Conservation (phyloP, 2,329 filamentous ascomycete species). For the Ambrosiella beaveri region DNA sequence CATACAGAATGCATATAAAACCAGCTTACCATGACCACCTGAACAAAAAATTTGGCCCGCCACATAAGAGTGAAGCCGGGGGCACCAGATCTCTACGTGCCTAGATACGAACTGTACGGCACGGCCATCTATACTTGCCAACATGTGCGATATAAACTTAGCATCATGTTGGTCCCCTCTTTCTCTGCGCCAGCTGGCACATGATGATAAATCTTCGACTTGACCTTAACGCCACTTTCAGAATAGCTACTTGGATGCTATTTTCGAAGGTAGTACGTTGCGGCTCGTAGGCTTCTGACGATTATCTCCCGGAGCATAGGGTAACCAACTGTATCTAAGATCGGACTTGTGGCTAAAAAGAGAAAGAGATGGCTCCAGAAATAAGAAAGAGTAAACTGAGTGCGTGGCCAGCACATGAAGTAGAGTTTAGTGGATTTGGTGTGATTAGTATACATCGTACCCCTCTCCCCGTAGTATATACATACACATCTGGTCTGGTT, state of each 20-base stretch:
- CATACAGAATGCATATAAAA: neutral
- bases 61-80: no score
- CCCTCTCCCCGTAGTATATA: no score
- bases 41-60: no score
- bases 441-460: neutral
- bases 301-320: neutral
- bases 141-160: neutral
- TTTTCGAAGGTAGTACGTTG: neutral
- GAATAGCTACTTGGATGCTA: neutral
- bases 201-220: neutral
- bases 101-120: neutral
- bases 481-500: no score
- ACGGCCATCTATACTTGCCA: neutral
- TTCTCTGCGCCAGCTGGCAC: neutral
- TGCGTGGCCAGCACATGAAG: neutral
- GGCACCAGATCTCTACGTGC: neutral
- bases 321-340: neutral
- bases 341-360: neutral
- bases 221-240: neutral
- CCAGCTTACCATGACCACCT: no score
- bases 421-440: conserved; percentile 1
- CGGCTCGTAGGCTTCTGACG: neutral
- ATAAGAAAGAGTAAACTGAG: neutral
- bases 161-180: neutral
- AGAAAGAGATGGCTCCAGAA: neutral